A percentile compares a stretch with the other conserved stretches of the same genome.
phyloP scores from a whole-genome alignment of 768 basidiomycete genomes.

The Lactifluus volemus region DNA sequence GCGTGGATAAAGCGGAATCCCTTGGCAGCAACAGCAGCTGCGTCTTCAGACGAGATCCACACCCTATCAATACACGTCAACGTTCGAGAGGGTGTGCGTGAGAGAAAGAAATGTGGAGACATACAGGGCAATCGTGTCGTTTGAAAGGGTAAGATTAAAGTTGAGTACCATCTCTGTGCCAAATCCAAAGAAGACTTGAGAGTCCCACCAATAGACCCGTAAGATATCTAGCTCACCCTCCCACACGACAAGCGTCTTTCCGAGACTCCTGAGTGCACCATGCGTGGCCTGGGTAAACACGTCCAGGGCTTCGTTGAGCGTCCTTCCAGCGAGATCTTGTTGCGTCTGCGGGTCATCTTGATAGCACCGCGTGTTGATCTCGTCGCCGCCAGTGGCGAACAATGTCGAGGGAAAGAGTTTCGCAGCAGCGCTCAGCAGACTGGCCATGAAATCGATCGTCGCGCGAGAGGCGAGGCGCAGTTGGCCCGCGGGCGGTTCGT shows the following conservation, averaged over 20 bases:
- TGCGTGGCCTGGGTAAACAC: slow-evolving; percentile 56
- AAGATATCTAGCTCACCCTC: slow-evolving; percentile 38
- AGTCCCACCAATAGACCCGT: not conserved
- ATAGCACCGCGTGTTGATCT: slow-evolving; percentile 65
- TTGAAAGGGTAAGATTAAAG: slow-evolving; percentile 1
- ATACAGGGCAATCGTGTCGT: slow-evolving; percentile 8
- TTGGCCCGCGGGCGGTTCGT: slow-evolving; percentile 77
- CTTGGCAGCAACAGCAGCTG: slow-evolving; percentile 47
- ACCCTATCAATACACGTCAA: slow-evolving; percentile 33
- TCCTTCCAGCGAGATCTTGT: slow-evolving; percentile 35
- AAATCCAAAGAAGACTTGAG: not conserved
- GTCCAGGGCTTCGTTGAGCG: slow-evolving; percentile 55
- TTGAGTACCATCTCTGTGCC: not conserved
- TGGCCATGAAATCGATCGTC: slow-evolving; percentile 50
- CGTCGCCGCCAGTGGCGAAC: slow-evolving; percentile 79
- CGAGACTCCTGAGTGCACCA: slow-evolving; percentile 38
- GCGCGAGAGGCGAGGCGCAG: slow-evolving; percentile 58
- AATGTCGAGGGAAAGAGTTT: slow-evolving; percentile 44
- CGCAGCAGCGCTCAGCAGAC: slow-evolving; percentile 46
- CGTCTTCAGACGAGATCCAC: slow-evolving; percentile 66
- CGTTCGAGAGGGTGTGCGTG: not conserved
- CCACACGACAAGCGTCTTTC: slow-evolving; percentile 79
- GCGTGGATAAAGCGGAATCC: slow-evolving; percentile 59
- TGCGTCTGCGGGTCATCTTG: slow-evolving; percentile 51
- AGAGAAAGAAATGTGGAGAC: not conserved